A percentile compares a stretch with the other conserved stretches of the same genome.
These are phyloP conservation scores for Pyrenophora tritici-repentis DNA, from an alignment of 2,329 filamentous ascomycete species.

Conservation along the genomic window DNA sequence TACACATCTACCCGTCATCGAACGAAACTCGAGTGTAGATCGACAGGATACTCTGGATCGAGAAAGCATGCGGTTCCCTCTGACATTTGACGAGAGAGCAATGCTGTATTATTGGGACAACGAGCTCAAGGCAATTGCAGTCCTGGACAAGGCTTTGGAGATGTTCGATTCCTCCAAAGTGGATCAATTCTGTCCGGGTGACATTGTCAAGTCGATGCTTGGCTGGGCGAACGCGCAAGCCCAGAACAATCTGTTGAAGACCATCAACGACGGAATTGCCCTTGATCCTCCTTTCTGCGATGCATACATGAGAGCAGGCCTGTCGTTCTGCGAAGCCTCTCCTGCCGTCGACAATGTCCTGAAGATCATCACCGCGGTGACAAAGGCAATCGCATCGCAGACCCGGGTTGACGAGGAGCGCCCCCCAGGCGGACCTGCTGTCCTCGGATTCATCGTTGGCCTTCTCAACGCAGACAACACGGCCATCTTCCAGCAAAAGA, in stretches of 20 bases:
- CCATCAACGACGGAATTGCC: constrained; percentile 37
- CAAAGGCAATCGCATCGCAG: constrained; percentile 20
- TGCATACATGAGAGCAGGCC: constrained; percentile 39
- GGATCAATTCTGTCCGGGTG: constrained; percentile 41
- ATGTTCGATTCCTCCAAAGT: constrained; percentile 37
- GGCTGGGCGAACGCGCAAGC: constrained; percentile 20
- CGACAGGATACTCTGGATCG: constrained; percentile 30
- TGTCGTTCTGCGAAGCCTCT: constrained; percentile 37
- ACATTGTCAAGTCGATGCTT: constrained; percentile 42
- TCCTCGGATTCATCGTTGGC: constrained; percentile 35
- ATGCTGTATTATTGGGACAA: constrained; percentile 36
- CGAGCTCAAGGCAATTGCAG: constrained; percentile 35
- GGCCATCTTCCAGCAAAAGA: constrained; percentile 19
- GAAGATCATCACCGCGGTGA: constrained; percentile 27
- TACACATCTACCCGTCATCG: constrained; percentile 18
- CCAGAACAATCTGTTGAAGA: constrained; percentile 26
- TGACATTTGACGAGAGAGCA: constrained; percentile 29
- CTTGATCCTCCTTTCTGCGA: constrained; percentile 35
- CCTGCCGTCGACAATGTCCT: constrained; percentile 18
- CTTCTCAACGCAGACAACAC: constrained; percentile 33
- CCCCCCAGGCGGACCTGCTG: constrained; percentile 28
- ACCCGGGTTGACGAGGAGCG: constrained; percentile 20
- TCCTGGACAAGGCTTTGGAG: constrained; percentile 45
- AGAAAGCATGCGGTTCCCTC: constrained; percentile 31
- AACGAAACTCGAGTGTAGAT: constrained; percentile 11